Percentiles rank a stretch among this genome's conserved stretches.
These are phyloP conservation scores for Flaveria robusta DNA, from an alignment of 129 eudicot genomes.

Conservation along the genomic window DNA sequence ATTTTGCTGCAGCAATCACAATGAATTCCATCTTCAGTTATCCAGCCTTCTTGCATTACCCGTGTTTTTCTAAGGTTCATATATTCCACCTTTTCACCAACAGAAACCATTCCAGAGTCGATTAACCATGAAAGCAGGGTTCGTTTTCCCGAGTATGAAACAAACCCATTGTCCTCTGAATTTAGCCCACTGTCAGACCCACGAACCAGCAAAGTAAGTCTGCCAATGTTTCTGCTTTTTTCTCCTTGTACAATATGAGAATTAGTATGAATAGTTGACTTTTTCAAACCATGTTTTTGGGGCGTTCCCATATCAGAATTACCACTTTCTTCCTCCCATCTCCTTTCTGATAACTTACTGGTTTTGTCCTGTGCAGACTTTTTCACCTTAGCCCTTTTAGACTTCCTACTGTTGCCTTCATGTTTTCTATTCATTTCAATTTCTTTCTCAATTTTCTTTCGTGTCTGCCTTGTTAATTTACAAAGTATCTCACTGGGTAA, in stretches of 20 bases:
- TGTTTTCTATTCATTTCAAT: slow-evolving; percentile 56
- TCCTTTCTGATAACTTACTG: slow-evolving; percentile 42
- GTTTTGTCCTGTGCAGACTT: slow-evolving; percentile 39
- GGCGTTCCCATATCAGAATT: slow-evolving; percentile 30
- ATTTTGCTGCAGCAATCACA: slow-evolving; percentile 93
- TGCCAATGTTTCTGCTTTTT: slow-evolving; percentile 52
- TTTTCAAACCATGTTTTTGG: slow-evolving; percentile 39
- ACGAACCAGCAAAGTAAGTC: slow-evolving; percentile 76
- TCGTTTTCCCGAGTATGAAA: slow-evolving; percentile 70
- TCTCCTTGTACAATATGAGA: slow-evolving; percentile 56
- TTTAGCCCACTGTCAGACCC: slow-evolving; percentile 48
- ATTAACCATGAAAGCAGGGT: slow-evolving; percentile 75
- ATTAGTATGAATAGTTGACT: slow-evolving; percentile 26
- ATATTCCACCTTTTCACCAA: slow-evolving; percentile 78
- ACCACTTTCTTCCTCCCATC: slow-evolving; percentile 35
- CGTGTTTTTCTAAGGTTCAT: slow-evolving; percentile 74
- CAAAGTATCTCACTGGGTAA: slow-evolving; percentile 65
- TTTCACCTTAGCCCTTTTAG: slow-evolving; percentile 40
- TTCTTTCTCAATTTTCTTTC: slow-evolving; percentile 66
- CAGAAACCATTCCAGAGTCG: slow-evolving; percentile 58
- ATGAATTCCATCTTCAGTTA: slow-evolving; percentile 84
- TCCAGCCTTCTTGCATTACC: slow-evolving; percentile 91
- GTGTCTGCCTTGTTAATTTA: slow-evolving; percentile 82
- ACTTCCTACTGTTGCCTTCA: slow-evolving; percentile 35
- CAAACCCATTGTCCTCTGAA: slow-evolving; percentile 58